Conservation (phyloP, 1,284 basidiomycete species). For the Puccinia sorghi region DNA sequence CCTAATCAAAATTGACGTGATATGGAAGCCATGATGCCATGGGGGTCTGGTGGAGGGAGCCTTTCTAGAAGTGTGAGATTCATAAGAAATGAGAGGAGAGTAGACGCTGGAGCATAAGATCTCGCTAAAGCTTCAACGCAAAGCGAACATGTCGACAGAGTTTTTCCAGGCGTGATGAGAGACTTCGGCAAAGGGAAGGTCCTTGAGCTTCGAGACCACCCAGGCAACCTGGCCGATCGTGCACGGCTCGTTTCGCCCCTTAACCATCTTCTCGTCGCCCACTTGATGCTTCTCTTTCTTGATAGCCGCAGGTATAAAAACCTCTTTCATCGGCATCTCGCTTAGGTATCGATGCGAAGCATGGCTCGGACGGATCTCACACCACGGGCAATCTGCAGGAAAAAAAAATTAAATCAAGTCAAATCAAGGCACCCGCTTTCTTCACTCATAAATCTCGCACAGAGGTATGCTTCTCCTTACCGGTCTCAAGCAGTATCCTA, state of each 20-base stretch:
- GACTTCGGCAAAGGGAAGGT: conserved; percentile 66
- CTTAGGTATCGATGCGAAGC: conserved; percentile 68
- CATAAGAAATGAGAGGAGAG: not conserved
- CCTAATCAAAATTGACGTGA: too few species aligned
- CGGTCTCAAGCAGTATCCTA: conserved; percentile 76
- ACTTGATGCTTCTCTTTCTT: conserved; percentile 68
- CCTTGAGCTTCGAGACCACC: conserved; percentile 68
- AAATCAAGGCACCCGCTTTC: too few species aligned
- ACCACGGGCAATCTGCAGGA: conserved; percentile 55
- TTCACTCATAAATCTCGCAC: not conserved
- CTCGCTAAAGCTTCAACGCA: not conserved
- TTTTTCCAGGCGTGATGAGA: conserved; percentile 69
- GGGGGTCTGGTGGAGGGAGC: too few species aligned
- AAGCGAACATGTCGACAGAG: conserved; percentile 67
- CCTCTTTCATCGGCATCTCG: conserved; percentile 58
- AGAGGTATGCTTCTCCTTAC: conserved; percentile 59
- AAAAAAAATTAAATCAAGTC: not conserved
- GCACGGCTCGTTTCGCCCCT: conserved; percentile 79
- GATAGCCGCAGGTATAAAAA: conserved; percentile 61
- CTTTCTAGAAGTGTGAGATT: too few species aligned
- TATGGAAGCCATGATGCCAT: too few species aligned
- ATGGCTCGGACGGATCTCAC: conserved; percentile 73
- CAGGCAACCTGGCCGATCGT: conserved; percentile 75
- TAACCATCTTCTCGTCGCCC: conserved; percentile 63
- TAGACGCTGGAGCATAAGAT: not conserved